A percentile compares a stretch with the other conserved stretches of the same genome.
Evolutionary conservation across 345 rosid species (phyloP).

Genomic region (Heritiera fomes): DNA sequence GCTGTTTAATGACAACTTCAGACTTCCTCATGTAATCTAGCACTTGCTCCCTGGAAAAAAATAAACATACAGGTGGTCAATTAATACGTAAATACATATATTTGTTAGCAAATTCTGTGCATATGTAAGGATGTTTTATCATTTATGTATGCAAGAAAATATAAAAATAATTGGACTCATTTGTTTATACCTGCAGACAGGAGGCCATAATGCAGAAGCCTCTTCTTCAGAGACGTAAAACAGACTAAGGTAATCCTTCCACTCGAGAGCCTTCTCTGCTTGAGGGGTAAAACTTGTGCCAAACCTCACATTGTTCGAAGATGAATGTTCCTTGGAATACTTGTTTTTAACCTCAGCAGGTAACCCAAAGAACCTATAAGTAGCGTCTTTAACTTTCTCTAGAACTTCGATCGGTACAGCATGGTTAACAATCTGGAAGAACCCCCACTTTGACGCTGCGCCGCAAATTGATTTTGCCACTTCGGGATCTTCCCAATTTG

Average conservation of each 20-base stretch:
- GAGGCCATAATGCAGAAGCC: conserved; percentile 14
- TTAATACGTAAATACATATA: no score
- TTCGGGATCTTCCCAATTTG: conserved; percentile 7
- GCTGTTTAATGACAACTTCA: conserved; percentile 18
- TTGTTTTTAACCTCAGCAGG: conserved; percentile 14
- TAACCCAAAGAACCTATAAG: conserved; percentile 22
- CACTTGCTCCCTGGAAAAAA: no score
- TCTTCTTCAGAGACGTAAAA: neutral
- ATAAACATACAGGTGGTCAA: no score
- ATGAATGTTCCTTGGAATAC: conserved; percentile 14
- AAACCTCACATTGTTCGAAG: conserved; percentile 3
- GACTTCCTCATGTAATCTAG: conserved; percentile 20
- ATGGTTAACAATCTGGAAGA: conserved; percentile 32
- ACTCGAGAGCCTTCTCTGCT: conserved; percentile 23
- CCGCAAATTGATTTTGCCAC: conserved; percentile 15
- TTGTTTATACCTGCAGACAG: conserved; percentile 18
- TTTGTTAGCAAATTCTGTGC: neutral
- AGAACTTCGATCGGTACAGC: conserved; percentile 23
- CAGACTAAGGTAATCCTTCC: conserved; percentile 30
- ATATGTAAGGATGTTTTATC: neutral
- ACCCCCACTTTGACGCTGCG: conserved; percentile 26
- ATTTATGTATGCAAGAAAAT: neutral
- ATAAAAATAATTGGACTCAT: neutral
- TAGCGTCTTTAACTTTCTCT: conserved; percentile 20
- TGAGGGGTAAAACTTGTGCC: conserved; percentile 28